Base-by-base conservation (phyloP, 2,329 filamentous ascomycete genomes). In the Rhynchosporium secalis region DNA sequence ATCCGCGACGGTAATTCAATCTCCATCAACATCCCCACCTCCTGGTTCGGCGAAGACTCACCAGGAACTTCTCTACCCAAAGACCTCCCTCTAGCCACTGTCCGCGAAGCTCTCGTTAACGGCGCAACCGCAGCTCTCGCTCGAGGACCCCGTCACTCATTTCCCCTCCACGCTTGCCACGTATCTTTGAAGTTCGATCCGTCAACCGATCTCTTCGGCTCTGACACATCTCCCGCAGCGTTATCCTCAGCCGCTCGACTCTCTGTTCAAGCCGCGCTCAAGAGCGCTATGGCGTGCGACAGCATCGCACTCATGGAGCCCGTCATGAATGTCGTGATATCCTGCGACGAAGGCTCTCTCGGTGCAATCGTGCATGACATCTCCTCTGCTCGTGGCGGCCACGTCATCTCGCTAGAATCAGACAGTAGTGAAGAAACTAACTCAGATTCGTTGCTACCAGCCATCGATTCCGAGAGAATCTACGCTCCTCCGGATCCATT, bases 401-500 rank as follows among this genome's bases (percentile, higher is more conserved):
- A 91, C 59, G 84, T 96, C 9, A 73, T 96, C 46, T 88, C 91
- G 2, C 86, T 92, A 3, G 84, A 86, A 60, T 70, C 68, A 40
- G 72, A 74, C 12, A 65, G 62, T 5, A 66, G 64, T 33, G 66
- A 67, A 9, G 68, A 70, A 13, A 47, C 62, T 8, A 43, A 59
- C 9, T 48, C 58, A 7, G 65, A 67, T 20, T 20, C 20, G 20
- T 20, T 20, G 33, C 28, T 69, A 6, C 60, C 63, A 41, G 75
- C 71, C 4, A 89, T 97, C 58, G 88, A 96, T 69, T 78, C 89
- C 0, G 80, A 79, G 12, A 87, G 84, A 60, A 90, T 99, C 13
- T 99, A 98, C 74, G 87, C 91, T 0, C 95, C 94, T 0, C 88
- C 88, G 0, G 94, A 98, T 74, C 92, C 92, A 1, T 98, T 94